A percentile compares a stretch with the other conserved stretches of the same genome.
Conservation (phyloP, 225 moss, liverwort and hornwort species). For the Polytrichum formosum region DNA sequence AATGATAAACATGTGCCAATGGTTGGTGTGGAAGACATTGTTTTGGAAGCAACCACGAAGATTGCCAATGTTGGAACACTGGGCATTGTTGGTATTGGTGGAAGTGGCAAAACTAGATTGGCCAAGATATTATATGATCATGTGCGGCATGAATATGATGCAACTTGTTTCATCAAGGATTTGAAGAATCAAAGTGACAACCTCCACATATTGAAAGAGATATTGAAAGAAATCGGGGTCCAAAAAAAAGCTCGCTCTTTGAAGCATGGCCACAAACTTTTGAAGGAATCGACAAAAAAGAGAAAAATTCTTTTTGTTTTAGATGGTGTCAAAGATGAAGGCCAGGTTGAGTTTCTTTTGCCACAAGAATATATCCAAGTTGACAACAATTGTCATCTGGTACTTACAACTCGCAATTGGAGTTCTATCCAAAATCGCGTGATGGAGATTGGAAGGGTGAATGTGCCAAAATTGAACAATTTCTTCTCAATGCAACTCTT, state of each 20-base stretch:
- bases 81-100: conserved; percentile 1
- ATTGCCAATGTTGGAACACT: background rate
- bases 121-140: background rate
- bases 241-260: background rate
- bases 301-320: background rate
- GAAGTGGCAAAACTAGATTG: conserved; percentile 1
- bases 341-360: conserved; percentile 1
- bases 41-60: background rate
- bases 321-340: background rate
- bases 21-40: background rate
- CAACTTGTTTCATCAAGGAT: background rate
- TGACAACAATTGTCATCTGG: background rate
- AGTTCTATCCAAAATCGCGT: background rate
- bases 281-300: background rate
- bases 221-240: background rate
- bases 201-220: background rate
- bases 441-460: background rate
- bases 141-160: background rate
- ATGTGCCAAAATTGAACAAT: conserved; percentile 2
- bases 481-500: conserved; percentile 1
- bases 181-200: background rate
- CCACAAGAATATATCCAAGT: background rate
- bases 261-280: background rate
- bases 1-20: background rate
- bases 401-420: background rate